phyloP scores from a whole-genome alignment of 2,329 filamentous ascomycete genomes.

The Ustulina deusta region DNA sequence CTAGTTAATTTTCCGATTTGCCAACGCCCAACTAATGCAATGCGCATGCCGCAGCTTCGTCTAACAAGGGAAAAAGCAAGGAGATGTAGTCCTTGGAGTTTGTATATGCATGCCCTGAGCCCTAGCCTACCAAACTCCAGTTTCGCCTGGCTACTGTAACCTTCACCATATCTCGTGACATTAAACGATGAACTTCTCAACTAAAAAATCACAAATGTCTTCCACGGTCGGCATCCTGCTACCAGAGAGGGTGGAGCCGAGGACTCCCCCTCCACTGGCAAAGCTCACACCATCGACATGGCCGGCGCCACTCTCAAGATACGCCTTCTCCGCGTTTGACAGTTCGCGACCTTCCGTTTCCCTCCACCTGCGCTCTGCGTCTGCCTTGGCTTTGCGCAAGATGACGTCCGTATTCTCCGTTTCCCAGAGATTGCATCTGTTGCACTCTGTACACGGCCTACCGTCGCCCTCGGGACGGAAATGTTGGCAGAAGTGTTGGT shows the following conservation, averaged over 20 bases:
- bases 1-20: constrained; percentile 6
- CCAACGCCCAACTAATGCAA: constrained; percentile 36
- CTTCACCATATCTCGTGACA: constrained; percentile 20
- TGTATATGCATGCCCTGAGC: constrained; percentile 10
- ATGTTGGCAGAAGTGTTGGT: constrained; percentile 95
- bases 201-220: constrained; percentile 50
- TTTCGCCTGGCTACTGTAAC: constrained; percentile 9
- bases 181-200: constrained; percentile 49
- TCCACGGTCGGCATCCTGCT: constrained; percentile 46
- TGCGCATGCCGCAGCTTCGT: neutral
- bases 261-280: constrained; percentile 23
- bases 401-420: constrained; percentile 78
- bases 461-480: constrained; percentile 84
- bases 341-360: constrained; percentile 71
- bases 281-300: constrained; percentile 32
- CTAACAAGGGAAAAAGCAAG: constrained; percentile 7
- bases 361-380: constrained; percentile 79
- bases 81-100: constrained; percentile 7
- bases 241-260: constrained; percentile 38
- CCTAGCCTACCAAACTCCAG: constrained; percentile 20
- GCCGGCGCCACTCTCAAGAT: constrained; percentile 65
- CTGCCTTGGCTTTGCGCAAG: constrained; percentile 74
- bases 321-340: constrained; percentile 65
- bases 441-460: constrained; percentile 80
- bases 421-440: constrained; percentile 83